Conservation (phyloP, 345 rosid species). For the Leavenworthia alabamica region DNA sequence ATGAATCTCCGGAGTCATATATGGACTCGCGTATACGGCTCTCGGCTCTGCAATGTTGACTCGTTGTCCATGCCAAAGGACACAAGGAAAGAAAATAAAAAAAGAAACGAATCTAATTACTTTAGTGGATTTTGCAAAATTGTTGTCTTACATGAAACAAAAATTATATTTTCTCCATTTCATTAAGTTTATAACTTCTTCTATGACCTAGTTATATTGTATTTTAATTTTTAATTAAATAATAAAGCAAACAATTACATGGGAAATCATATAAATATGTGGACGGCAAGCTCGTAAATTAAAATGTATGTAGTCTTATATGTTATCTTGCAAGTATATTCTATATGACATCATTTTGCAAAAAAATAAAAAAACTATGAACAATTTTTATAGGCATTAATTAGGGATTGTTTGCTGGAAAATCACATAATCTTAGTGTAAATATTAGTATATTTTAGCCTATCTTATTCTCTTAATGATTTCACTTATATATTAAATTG, state of each 20-base stretch:
- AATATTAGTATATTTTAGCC: neutral
- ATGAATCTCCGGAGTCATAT: constrained; percentile 6
- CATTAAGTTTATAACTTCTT: neutral
- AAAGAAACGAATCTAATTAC: neutral
- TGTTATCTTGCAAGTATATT: neutral
- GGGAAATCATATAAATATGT: neutral
- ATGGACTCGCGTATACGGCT: neutral
- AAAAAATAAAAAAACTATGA: neutral
- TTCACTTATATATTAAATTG: constrained; percentile 10
- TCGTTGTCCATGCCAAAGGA: constrained; percentile 17
- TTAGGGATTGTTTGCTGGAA: constrained; percentile 18
- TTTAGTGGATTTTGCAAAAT: neutral
- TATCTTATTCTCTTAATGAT: constrained; percentile 2
- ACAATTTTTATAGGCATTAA: neutral
- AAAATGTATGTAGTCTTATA: neutral
- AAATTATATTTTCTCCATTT: neutral
- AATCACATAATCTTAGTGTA: neutral
- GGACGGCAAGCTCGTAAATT: constrained; percentile 8
- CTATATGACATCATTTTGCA: neutral
- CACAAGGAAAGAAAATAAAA: neutral
- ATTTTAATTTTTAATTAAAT: too few species aligned
- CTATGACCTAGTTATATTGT: neutral
- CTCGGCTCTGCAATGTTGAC: constrained; percentile 8
- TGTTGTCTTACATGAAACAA: neutral
- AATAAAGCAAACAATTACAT: neutral